phyloP scores from a whole-genome alignment of 352 stramenopile genomes.

The Phytophthora macrochlamydospora region DNA sequence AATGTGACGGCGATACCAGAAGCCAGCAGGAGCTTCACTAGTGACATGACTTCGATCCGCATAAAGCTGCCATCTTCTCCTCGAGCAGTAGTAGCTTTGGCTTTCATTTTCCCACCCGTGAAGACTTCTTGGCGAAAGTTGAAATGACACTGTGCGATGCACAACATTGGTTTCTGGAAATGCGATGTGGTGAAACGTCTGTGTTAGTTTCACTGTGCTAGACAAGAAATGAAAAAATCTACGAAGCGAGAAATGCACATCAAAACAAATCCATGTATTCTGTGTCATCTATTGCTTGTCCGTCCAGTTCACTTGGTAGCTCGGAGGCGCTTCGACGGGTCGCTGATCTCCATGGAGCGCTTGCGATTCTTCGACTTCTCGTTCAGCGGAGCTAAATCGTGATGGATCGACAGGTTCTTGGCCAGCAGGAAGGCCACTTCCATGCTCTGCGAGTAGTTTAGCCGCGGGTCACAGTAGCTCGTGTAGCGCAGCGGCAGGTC shows the following conservation, averaged over 20 bases:
- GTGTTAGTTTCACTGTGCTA: not conserved
- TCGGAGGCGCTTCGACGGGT: slow-evolving; percentile 50
- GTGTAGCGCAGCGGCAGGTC: slow-evolving; percentile 95
- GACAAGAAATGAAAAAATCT: too few relatives aligned
- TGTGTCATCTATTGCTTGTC: slow-evolving; percentile 18
- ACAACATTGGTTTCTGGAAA: not conserved
- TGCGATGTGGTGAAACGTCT: not conserved
- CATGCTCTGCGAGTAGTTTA: slow-evolving; percentile 98
- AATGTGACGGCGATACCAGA: slow-evolving; percentile 33
- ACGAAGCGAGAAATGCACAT: not conserved
- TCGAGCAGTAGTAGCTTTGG: slow-evolving; percentile 10
- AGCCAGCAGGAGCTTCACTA: slow-evolving; percentile 54
- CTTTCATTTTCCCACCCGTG: slow-evolving; percentile 27
- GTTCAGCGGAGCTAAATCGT: slow-evolving; percentile 69
- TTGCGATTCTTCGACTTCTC: slow-evolving; percentile 64
- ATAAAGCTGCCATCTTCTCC: slow-evolving; percentile 59
- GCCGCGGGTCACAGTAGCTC: slow-evolving; percentile 97
- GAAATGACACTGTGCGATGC: not conserved
- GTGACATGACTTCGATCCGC: slow-evolving; percentile 64
- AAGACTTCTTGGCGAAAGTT: not conserved
- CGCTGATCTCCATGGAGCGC: slow-evolving; percentile 54
- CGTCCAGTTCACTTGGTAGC: slow-evolving; percentile 23
- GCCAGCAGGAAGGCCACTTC: slow-evolving; percentile 98
- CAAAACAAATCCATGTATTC: slow-evolving; percentile 19
- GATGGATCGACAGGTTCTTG: slow-evolving; percentile 84